Base-by-base conservation (phyloP, 2,329 filamentous ascomycete species). In the Fusarium devonianum region DNA sequence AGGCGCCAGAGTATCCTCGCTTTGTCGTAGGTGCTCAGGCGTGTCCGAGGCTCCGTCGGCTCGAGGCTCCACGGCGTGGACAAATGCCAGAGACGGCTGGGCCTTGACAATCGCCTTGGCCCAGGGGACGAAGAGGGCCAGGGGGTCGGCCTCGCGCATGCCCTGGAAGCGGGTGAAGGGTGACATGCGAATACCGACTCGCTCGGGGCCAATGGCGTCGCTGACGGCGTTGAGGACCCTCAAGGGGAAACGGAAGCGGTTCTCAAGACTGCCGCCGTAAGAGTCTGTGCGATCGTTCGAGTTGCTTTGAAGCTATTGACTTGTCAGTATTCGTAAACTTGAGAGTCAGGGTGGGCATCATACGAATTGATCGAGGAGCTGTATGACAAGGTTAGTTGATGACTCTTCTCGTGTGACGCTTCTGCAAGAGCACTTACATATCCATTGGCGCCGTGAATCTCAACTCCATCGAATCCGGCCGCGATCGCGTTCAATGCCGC, bases 381-480 rank as follows among this genome's bases (percentile, higher is more conserved):
- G 17, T 14, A 40, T n/a, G 10, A 11, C 4, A 1, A n/a, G 6
- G 28, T 64, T 16, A 63, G 48, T 32, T 6, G n/a, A 9, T 13
- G 14, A 2, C 2, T 22, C 9, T 36, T 13, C 4, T 16, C 5
- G 12, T 4, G 4, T 7, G 1, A 12, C 7, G 7, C 19, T 10
- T 12, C 4, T 4, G 6, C n/a, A 5, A 9, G 2, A 7, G 4
- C 2, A 60, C 61, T 49, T 2, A 88, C 72, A 56, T 87, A 88
- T 2, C 83, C 83, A 60, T 86, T 84, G 2, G 80, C 81, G 8
- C 69, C 77, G 50, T 82, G 76, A 5, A 79, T 67, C 56, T 92
- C 89, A 41, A 92, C 82, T 4, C 83, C 85, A 63, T 93, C 89
- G 23, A 87, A 87, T 0, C 89, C 89, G 4, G 82, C 84, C 0